Percentiles rank a stretch among this genome's conserved stretches.
Conservation (phyloP, 2,329 filamentous ascomycete genomes). For the Talaromyces pinophilus region DNA sequence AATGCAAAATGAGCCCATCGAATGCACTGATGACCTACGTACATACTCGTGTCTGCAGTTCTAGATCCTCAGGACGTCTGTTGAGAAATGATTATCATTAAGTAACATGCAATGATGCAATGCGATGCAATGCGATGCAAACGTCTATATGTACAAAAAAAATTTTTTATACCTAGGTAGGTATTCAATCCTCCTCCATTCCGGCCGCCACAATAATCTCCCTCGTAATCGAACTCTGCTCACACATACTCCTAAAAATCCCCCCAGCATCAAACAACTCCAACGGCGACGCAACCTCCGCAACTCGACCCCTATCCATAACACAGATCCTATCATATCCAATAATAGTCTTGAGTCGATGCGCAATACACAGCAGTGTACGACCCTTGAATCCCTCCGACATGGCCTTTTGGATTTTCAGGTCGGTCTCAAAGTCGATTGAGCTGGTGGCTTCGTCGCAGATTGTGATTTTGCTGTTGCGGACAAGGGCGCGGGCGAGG, state of each 20-base stretch:
- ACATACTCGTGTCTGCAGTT: no score
- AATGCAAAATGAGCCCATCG: no score
- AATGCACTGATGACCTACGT: no score
- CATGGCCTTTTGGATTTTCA: conserved; percentile 87
- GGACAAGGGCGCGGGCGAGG: conserved; percentile 79
- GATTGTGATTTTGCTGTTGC: conserved; percentile 82
- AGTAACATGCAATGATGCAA: neutral
- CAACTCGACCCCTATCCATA: conserved; percentile 85
- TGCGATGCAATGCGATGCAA: neutral
- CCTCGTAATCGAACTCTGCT: conserved; percentile 69
- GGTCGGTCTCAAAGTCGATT: conserved; percentile 91
- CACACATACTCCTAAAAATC: conserved; percentile 84
- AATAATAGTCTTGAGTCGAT: conserved; percentile 83
- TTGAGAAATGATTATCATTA: neutral
- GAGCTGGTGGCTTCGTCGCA: conserved; percentile 89
- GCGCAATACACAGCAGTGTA: conserved; percentile 85
- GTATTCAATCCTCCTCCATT: neutral
- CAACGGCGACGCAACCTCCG: conserved; percentile 75
- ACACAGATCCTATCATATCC: conserved; percentile 91
- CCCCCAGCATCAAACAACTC: conserved; percentile 49
- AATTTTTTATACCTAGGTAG: neutral
- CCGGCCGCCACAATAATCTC: conserved; percentile 31
- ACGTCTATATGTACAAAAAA: neutral
- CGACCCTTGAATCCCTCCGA: conserved; percentile 76
- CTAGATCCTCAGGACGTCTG: no score